Evolutionary conservation across 257 asterid species (phyloP).

Genomic region (Scutellaria barbata): DNA sequence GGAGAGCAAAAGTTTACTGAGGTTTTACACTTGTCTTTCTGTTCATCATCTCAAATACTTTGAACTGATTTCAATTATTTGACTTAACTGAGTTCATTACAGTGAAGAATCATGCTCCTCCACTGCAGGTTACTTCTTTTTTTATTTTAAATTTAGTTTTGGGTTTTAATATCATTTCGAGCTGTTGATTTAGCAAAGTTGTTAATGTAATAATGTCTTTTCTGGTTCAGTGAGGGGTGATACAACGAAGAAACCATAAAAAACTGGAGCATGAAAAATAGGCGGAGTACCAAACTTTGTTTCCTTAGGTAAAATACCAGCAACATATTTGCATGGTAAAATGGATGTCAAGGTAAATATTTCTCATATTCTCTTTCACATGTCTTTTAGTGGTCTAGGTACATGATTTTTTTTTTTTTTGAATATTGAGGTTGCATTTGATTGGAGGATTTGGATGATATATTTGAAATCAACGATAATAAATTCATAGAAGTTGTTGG

Average conservation of each 20-base stretch:
- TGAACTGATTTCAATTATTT: conserved; percentile 35
- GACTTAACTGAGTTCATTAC: conserved; percentile 39
- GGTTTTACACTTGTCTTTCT: conserved; percentile 51
- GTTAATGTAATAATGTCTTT: background rate
- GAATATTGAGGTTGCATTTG: background rate
- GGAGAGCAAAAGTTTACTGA: conserved; percentile 54
- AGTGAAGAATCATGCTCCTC: conserved; percentile 83
- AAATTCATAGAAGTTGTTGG: background rate
- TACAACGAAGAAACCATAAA: conserved; percentile 43
- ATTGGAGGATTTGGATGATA: background rate
- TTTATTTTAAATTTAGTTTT: too few relatives aligned
- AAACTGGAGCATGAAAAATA: conserved; percentile 28
- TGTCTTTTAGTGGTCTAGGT: background rate
- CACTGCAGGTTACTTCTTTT: conserved; percentile 56
- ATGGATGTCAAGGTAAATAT: conserved; percentile 44
- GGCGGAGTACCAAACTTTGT: conserved; percentile 5
- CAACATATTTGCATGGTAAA: conserved; percentile 11
- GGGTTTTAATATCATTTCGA: background rate
- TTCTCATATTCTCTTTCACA: conserved; percentile 9
- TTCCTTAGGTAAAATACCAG: too few relatives aligned
- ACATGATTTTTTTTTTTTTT: background rate
- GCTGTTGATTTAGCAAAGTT: conserved; percentile 13
- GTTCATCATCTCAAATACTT: conserved; percentile 8
- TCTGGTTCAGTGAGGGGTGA: conserved; percentile 52
- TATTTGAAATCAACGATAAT: background rate